phyloP scores from a whole-genome alignment of 768 basidiomycete species.

The Boletus patriciae region DNA sequence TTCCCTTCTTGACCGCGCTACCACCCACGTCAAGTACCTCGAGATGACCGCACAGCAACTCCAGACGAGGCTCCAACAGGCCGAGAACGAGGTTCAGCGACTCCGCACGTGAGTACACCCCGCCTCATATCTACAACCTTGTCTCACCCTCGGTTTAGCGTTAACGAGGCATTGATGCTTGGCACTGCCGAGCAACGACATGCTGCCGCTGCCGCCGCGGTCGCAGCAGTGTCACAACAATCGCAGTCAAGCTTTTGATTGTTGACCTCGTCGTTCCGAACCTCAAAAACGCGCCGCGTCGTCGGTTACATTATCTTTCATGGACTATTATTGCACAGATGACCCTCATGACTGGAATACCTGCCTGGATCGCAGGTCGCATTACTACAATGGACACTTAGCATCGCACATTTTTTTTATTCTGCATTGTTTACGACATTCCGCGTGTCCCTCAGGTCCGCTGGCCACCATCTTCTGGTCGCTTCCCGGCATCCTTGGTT shows the following conservation, averaged over 20 bases:
- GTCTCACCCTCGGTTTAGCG: conserved; percentile 36
- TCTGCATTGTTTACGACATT: conserved; percentile 44
- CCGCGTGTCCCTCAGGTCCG: conserved; percentile 23
- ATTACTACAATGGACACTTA: conserved; percentile 49
- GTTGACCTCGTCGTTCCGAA: conserved; percentile 23
- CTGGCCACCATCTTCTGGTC: conserved; percentile 17
- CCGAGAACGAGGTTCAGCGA: conserved; percentile 77
- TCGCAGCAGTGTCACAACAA: conserved; percentile 50
- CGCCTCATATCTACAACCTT: neutral
- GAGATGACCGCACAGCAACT: conserved; percentile 76
- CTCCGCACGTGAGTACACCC: conserved; percentile 54
- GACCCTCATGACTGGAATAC: conserved; percentile 44
- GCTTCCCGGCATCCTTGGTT: conserved; percentile 18
- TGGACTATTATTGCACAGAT: conserved; percentile 39
- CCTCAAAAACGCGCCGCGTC: conserved; percentile 26
- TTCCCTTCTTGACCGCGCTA: conserved; percentile 84
- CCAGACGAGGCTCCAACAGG: conserved; percentile 73
- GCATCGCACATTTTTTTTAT: conserved; percentile 40
- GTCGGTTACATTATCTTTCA: conserved; percentile 41
- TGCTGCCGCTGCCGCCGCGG: conserved; percentile 56
- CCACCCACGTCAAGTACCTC: conserved; percentile 83
- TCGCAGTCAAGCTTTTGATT: conserved; percentile 47
- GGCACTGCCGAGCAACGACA: conserved; percentile 74
- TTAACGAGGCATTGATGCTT: conserved; percentile 90
- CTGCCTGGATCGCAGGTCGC: conserved; percentile 61